These are phyloP conservation scores for Naematelia encephala DNA, from an alignment of 768 basidiomycete species.

Conservation along the genomic window DNA sequence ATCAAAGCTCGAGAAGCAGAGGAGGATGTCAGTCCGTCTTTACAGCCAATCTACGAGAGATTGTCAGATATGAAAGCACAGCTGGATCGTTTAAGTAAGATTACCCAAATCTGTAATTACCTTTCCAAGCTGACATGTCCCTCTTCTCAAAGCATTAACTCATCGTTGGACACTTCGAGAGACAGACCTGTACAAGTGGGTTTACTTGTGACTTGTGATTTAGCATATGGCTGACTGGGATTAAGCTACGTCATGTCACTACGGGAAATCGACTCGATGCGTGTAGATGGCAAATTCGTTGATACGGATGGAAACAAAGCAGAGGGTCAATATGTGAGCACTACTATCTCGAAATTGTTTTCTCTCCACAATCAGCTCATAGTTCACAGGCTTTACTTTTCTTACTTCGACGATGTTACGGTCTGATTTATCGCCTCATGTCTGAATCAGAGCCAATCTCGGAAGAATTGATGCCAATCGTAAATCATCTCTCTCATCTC, in stretches of 20 bases:
- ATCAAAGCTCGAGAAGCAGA: conserved; percentile 78
- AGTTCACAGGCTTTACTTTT: conserved; percentile 78
- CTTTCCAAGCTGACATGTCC: neutral
- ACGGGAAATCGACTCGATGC: conserved; percentile 95
- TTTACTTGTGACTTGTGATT: neutral
- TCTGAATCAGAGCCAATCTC: conserved; percentile 96
- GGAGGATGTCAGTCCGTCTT: conserved; percentile 76
- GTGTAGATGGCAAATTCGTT: conserved; percentile 94
- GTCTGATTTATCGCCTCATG: conserved; percentile 86
- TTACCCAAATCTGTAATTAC: too few relatives aligned
- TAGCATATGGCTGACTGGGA: conserved; percentile 7
- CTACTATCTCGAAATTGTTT: too few relatives aligned
- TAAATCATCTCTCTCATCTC: conserved; percentile 50
- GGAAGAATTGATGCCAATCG: conserved; percentile 95
- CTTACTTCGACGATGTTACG: conserved; percentile 89
- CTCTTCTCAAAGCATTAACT: conserved; percentile 74
- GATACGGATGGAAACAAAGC: conserved; percentile 89
- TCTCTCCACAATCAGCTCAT: conserved; percentile 5
- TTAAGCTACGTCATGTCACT: conserved; percentile 86
- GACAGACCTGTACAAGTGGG: conserved; percentile 54
- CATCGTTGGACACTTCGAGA: conserved; percentile 96
- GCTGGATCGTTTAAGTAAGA: conserved; percentile 68
- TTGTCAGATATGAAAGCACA: conserved; percentile 79
- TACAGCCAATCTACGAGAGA: conserved; percentile 91
- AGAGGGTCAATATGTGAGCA: conserved; percentile 88